phyloP scores from a whole-genome alignment of 108 stramenopile species.

The Schizochytrium sp. region DNA sequence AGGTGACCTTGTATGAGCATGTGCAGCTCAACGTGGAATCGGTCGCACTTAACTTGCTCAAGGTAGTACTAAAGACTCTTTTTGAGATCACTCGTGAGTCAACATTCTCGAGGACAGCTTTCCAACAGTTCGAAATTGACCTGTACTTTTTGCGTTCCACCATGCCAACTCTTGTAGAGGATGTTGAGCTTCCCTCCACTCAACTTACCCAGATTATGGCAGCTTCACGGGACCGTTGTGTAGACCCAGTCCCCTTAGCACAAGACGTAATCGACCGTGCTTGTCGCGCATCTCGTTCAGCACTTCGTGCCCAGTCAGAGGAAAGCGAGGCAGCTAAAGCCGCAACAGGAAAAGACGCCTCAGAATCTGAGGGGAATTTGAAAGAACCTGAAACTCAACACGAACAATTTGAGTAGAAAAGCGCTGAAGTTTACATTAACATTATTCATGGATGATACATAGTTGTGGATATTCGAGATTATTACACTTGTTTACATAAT shows the following conservation, averaged over 20 bases:
- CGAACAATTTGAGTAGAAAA: too few species aligned
- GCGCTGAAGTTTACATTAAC: too few species aligned
- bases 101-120: slow-evolving; percentile 4
- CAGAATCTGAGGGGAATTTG: too few species aligned
- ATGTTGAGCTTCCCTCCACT: not conserved
- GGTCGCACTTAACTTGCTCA: not conserved
- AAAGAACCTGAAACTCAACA: too few species aligned
- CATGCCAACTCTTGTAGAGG: slow-evolving; percentile 32
- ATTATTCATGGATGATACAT: too few species aligned
- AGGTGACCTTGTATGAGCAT: not conserved
- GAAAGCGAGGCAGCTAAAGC: not conserved
- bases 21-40: slow-evolving; percentile 5
- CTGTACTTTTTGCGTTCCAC: slow-evolving; percentile 38
- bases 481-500: too few species aligned
- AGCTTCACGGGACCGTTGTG: slow-evolving; percentile 37
- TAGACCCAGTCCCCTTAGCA: slow-evolving; percentile 3
- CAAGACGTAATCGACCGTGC: slow-evolving; percentile 31
- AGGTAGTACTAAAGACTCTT: slow-evolving; percentile 35
- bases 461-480: too few species aligned
- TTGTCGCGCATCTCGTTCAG: not conserved
- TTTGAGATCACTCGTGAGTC: slow-evolving; percentile 6
- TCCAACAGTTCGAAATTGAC: slow-evolving; percentile 54
- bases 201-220: slow-evolving; percentile 47
- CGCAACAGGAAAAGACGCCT: too few species aligned
- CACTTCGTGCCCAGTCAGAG: not conserved